Conservation (phyloP, 495 filamentous ascomycete species). For the Stereocaulon alpinum region DNA sequence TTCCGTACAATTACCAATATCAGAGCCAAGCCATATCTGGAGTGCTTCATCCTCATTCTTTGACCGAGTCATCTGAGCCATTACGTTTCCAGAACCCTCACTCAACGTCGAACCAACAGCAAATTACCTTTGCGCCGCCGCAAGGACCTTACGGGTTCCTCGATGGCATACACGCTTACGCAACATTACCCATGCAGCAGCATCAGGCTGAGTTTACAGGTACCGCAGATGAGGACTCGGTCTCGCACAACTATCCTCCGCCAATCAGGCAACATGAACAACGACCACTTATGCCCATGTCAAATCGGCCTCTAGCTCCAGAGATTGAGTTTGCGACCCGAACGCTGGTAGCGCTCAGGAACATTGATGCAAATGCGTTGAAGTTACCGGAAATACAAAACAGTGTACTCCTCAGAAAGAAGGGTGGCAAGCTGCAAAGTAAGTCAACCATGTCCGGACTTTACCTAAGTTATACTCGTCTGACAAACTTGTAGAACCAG, state of each 20-base stretch:
- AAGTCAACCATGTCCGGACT: constrained; percentile 19
- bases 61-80: neutral
- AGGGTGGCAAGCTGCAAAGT: constrained; percentile 43
- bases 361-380: constrained; percentile 39
- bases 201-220: constrained; percentile 12
- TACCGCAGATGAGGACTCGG: constrained; percentile 9
- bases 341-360: constrained; percentile 43
- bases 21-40: neutral
- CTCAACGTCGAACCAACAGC: constrained; percentile 4
- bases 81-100: neutral
- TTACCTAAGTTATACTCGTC: neutral
- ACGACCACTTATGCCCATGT: neutral
- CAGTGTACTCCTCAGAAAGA: constrained; percentile 48
- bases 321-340: constrained; percentile 42
- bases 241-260: neutral
- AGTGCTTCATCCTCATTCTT: neutral
- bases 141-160: constrained; percentile 22
- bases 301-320: constrained; percentile 27
- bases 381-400: constrained; percentile 25
- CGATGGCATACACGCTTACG: constrained; percentile 29
- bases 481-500: constrained; percentile 33
- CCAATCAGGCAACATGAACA: neutral
- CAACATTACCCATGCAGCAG: constrained; percentile 22
- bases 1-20: neutral
- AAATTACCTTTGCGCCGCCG: constrained; percentile 11